Evolutionary conservation across 2,329 filamentous ascomycete genomes (phyloP), one percentile per base, ranked within the genome.

Genomic region (Trichoderma simmonsii): DNA sequence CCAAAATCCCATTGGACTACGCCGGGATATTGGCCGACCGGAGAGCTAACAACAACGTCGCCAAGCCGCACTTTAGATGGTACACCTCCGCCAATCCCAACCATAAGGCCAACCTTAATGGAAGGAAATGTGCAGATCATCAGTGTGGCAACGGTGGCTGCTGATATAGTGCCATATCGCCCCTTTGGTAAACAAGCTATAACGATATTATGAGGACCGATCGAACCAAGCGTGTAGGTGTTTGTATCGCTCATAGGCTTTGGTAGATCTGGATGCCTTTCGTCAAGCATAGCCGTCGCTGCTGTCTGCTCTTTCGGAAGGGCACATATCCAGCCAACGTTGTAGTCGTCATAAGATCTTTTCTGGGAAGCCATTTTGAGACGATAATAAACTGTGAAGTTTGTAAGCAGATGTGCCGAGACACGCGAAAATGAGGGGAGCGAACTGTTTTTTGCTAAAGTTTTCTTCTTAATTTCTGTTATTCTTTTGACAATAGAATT

Each of bases 21-120:
- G 0, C 78, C 78, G 0, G 76, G 73, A 0, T 7, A 74, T 0
- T 24, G 68, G 2, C 72, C 74, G 0, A 72, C 15, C 0, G 78
- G 77, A 0, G 73, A 64, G 43, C 78, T 77, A 0, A 80, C 75
- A 0, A 79, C 76, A 2, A 80, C 36, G 8, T 79, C 79, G 0
- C 79, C 78, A 0, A 80, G 74, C 0, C 77, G 76, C 11, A 79
- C 73, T 9, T 79, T 78, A 1, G 48, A 4, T 3, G 75, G 21
- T 11, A 76, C 51, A 0, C 67, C 78, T 0, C 89, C 87, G 1
- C 86, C 87, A 77, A 83, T 85, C 0, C 81, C 79, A 72, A 77
- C 74, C 21, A 77, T 12, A 1, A 78, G 48, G 0, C 73, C 74
- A 18, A 78, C 30, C 0, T 70, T 66, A 1, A 78, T 74, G 2